Evolutionary conservation across 2,329 filamentous ascomycete genomes (phyloP), one percentile per base, ranked within the genome.

Genomic region (Epichloe baconii): DNA sequence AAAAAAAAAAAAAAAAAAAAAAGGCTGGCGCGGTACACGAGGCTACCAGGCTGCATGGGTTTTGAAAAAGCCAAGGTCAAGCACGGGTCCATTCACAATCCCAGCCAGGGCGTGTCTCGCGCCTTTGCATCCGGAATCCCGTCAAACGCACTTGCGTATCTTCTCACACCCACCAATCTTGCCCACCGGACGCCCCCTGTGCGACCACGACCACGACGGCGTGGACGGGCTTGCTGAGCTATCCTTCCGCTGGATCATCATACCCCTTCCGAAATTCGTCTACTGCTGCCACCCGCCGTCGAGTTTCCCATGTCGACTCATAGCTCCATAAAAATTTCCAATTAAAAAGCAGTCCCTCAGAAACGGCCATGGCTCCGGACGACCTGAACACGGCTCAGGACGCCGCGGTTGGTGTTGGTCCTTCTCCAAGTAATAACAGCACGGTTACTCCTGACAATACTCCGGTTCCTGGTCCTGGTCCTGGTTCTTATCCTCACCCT

Each of bases 271-370:
- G 45, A 48, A 44, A 26, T 21, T 40, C 52, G 34, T 17, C 52
- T 48, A 45, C 44, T 51, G 48, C 44, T 42, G 45, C 23, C 49
- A 51, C 55, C 57, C 55, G 53, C 59, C 58, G 54, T 60, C 63
- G 46, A 52, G 47, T 40, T 46, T 48, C 52, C 54, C 59, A 64
- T 64, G 57, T 64, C 58, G 56, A 56, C 53, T 60, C 59, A 56
- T 54, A 60, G 64, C 64, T 65, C 64, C 64, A 66, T 66, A 66
- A 66, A 64, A 56, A 59, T 63, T 64, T 61, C 57, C 62, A 64
- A 64, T 65, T 63, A 64, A 64, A 64, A 64, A 62, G 37, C 49
- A 55, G 49, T 47, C 44, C 44, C 49, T 47, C 37, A 34, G 37
- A 41, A 11, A n/a, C 15, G 42, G 56, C 55, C 48, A 59, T 59